Evolutionary conservation across 192 early-diverging fungal species (phyloP).

Genomic region (Polychytrium aggregatum): DNA sequence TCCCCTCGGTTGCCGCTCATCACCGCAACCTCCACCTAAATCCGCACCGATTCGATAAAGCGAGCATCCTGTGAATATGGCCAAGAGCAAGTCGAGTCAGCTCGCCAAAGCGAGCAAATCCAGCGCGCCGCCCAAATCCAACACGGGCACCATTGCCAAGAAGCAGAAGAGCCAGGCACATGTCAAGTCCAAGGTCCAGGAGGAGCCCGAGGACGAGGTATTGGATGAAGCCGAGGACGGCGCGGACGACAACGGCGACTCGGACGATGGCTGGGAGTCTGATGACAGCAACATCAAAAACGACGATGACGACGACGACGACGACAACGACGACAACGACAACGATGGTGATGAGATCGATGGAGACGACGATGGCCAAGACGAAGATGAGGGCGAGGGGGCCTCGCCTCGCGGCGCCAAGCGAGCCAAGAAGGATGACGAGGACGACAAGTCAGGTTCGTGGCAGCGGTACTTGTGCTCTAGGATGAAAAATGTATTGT

Average conservation of each 20-base stretch:
- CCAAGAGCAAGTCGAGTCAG: too few species aligned
- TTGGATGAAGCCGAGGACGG: neutral
- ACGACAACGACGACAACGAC: slow-evolving; percentile 3
- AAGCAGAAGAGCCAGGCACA: too few species aligned
- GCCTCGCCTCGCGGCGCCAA: slow-evolving; percentile 1
- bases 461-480: too few species aligned
- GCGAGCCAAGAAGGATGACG: neutral
- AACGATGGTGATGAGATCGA: neutral
- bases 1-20: too few species aligned
- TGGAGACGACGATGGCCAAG: neutral
- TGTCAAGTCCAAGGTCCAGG: slow-evolving; percentile 3
- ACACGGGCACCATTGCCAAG: too few species aligned
- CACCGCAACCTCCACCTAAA: too few species aligned
- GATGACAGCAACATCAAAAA: slow-evolving; percentile 5
- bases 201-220: slow-evolving; percentile 3
- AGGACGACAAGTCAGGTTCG: slow-evolving; percentile 12
- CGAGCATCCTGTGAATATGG: too few species aligned
- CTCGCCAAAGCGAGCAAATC: too few species aligned
- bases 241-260: slow-evolving; percentile 9
- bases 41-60: too few species aligned
- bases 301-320: slow-evolving; percentile 1
- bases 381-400: slow-evolving; percentile 2
- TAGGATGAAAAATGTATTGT: too few species aligned
- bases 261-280: slow-evolving; percentile 5
- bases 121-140: too few species aligned